phyloP scores from a whole-genome alignment of 2,329 filamentous ascomycete species.

The Cadophora sp. region DNA sequence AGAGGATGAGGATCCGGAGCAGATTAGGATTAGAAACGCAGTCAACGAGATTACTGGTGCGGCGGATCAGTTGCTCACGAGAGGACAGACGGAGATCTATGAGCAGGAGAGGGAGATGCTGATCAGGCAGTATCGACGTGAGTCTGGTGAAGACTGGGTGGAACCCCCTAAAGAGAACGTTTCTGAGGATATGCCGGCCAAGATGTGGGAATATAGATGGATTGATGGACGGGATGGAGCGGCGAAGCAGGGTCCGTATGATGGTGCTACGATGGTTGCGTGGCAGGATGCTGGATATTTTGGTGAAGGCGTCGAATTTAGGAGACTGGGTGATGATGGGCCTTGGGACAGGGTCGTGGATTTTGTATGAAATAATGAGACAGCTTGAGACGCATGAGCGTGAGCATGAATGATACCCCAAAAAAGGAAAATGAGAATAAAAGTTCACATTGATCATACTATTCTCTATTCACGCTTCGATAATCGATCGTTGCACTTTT shows the following conservation, averaged over 20 bases:
- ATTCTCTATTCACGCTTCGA: neutral
- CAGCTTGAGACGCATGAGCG: neutral
- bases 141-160: slow-evolving; percentile 87
- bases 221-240: slow-evolving; percentile 83
- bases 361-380: slow-evolving; percentile 42
- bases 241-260: slow-evolving; percentile 84
- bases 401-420: slow-evolving; percentile 32
- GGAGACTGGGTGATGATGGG: slow-evolving; percentile 58
- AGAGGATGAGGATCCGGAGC: slow-evolving; percentile 68
- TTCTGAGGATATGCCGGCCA: slow-evolving; percentile 36
- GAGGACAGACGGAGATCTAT: slow-evolving; percentile 90
- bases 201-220: slow-evolving; percentile 93
- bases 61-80: slow-evolving; percentile 82
- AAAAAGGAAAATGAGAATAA: slow-evolving; percentile 19
- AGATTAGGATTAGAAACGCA: slow-evolving; percentile 70
- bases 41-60: slow-evolving; percentile 88
- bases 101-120: slow-evolving; percentile 85
- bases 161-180: slow-evolving; percentile 52
- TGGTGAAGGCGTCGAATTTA: slow-evolving; percentile 84
- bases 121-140: slow-evolving; percentile 80
- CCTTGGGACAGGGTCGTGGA: slow-evolving; percentile 44
- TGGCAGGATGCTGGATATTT: slow-evolving; percentile 96
- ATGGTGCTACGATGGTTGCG: slow-evolving; percentile 82
- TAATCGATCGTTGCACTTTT: neutral
- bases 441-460: neutral